Percentiles rank a stretch among this genome's conserved stretches.
These are phyloP conservation scores for Ceratobasidium sp. DNA, from an alignment of 1,284 basidiomycete genomes.

Conservation along the genomic window DNA sequence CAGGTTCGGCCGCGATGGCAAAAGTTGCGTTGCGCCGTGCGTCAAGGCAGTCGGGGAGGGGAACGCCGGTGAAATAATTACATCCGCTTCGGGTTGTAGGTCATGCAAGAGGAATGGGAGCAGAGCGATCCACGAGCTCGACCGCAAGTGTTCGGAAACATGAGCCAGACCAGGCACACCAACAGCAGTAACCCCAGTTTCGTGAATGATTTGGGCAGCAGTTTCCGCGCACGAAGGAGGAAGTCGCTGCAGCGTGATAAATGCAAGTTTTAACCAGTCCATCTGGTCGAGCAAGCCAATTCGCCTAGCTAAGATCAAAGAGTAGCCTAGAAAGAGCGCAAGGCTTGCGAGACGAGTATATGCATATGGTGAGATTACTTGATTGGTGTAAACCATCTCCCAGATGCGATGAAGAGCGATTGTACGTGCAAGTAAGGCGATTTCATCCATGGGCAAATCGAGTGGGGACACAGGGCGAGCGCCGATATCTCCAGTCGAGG, in stretches of 20 bases:
- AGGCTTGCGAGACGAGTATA: conserved; percentile 30
- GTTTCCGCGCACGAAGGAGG: conserved; percentile 76
- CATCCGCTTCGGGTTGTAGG: conserved; percentile 56
- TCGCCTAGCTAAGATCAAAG: conserved; percentile 16
- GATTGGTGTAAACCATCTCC: conserved; percentile 15
- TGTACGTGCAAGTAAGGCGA: conserved; percentile 51
- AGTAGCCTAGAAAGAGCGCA: conserved; percentile 31
- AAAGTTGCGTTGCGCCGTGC: conserved; percentile 41
- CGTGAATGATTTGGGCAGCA: conserved; percentile 60
- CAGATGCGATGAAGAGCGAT: conserved; percentile 25
- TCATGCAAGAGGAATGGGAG: conserved; percentile 71
- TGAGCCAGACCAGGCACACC: conserved; percentile 58
- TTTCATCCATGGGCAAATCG: conserved; percentile 54
- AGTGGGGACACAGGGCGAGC: conserved; percentile 47
- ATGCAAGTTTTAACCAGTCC: conserved; percentile 75
- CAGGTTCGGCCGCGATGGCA: conserved; percentile 41
- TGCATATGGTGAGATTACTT: conserved; percentile 7
- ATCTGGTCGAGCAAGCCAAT: not conserved
- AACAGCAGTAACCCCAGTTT: conserved; percentile 63
- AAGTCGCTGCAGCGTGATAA: conserved; percentile 67
- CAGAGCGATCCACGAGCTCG: conserved; percentile 65
- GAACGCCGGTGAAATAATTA: conserved; percentile 53
- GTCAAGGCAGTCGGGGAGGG: conserved; percentile 56
- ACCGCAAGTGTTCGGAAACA: conserved; percentile 65
- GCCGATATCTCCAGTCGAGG: not conserved